Base-by-base conservation (phyloP, 2,329 filamentous ascomycete species). In the Hymenoscyphus scutula region DNA sequence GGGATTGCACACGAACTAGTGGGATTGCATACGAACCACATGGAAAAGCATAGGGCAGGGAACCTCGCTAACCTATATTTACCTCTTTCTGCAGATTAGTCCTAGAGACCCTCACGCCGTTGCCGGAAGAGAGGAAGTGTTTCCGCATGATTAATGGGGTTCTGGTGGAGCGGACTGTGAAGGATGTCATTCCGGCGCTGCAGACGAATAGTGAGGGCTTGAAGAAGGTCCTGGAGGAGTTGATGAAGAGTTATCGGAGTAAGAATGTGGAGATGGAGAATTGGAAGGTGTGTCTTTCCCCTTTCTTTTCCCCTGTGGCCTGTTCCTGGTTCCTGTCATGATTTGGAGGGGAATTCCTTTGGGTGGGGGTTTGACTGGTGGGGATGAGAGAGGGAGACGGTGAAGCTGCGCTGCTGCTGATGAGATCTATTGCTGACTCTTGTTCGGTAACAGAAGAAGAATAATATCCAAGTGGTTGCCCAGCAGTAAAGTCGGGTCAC, bases 111-210 rank as follows among this genome's bases (percentile, higher is more conserved):
- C 80, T 99, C 67, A 84, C 89, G 64, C 93, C 93, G 54, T 84
- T 98, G 27, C 83, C 91, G 0, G 84, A 82, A 67, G 90, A 96
- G 69, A 90, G 95, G 72, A 99, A 97, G 80, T 98, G 94, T 79
- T 99, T 98, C 79, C 93, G 95, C 71, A 92, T 99, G 85, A 96
- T 99, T 76, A 98, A 99, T 76, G 95, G 95, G 54, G 93, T 98
- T 27, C 81, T 99, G 63, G 91, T 97, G 60, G 95, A 99, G 80
- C 85, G 93, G 70, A 98, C 94, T 17, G 91, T 99, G 69, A 84
- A 92, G 76, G 95, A 98, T 76, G 91, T 99, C 13, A 82, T 96
- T 61, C 95, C 95, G 5, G 90, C 92, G 29, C 82, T 99, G 65
- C 89, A 92, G 79, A 98, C 92, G 23, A 98, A 99, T 75, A 90